Evolutionary conservation across 352 stramenopile genomes (phyloP).

Genomic region (Pythium sp.): DNA sequence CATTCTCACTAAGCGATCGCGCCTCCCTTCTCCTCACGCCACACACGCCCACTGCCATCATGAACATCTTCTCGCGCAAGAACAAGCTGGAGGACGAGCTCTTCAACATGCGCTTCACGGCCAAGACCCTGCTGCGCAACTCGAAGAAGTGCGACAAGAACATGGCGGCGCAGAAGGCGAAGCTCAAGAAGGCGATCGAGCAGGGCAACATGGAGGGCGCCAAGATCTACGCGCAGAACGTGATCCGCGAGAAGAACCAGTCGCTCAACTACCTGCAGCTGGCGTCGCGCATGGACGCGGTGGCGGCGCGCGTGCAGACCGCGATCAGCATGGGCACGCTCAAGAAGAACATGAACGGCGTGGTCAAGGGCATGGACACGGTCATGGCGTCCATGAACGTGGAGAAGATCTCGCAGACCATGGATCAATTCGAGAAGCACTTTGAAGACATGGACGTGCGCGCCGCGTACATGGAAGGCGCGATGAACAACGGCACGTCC

Average conservation of each 20-base stretch:
- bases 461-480: constrained; percentile 96
- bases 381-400: constrained; percentile 97
- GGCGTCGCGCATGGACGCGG: constrained; percentile 95
- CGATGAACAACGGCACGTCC: constrained; percentile 96
- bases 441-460: constrained; percentile 99
- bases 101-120: constrained; percentile 90
- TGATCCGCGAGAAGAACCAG: constrained; percentile 85
- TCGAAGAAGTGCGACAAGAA: constrained; percentile 99
- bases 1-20: neutral
- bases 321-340: constrained; percentile 95
- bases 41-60: constrained; percentile 14
- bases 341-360: constrained; percentile 95
- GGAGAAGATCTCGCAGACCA: constrained; percentile 95
- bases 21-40: too few relatives aligned
- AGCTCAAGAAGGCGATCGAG: constrained; percentile 96
- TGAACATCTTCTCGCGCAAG: constrained; percentile 85
- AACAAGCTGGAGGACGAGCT: constrained; percentile 86
- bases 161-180: constrained; percentile 91
- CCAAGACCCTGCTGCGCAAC: constrained; percentile 87
- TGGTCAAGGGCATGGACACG: constrained; percentile 97
- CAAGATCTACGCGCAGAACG: constrained; percentile 96
- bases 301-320: constrained; percentile 94
- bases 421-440: constrained; percentile 99
- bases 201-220: constrained; percentile 97
- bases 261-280: constrained; percentile 96